Evolutionary conservation across 2,329 filamentous ascomycete genomes (phyloP).

Genomic region (Cercospora citrullina): DNA sequence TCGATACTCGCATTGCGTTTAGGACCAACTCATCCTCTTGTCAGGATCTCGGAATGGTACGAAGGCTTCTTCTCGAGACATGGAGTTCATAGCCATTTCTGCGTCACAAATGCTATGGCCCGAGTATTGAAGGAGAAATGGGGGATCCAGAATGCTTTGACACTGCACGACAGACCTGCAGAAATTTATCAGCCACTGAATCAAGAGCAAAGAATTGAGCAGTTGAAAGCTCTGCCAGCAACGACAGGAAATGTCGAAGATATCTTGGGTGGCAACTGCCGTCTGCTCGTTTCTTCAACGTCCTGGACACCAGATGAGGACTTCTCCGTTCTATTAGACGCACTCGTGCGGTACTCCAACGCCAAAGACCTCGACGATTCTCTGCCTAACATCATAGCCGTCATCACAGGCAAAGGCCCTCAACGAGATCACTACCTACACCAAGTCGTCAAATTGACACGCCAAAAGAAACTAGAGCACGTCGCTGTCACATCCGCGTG

Average conservation of each 20-base stretch:
- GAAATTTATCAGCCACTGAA: constrained; percentile 73
- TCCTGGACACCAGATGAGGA: constrained; percentile 98
- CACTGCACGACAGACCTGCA: constrained; percentile 84
- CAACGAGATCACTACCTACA: constrained; percentile 74
- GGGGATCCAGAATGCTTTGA: constrained; percentile 58
- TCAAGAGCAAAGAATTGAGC: constrained; percentile 52
- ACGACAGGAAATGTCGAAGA: constrained; percentile 60
- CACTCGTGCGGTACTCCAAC: constrained; percentile 71
- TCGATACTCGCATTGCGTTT: constrained; percentile 77
- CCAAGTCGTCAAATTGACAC: constrained; percentile 62
- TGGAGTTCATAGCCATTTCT: constrained; percentile 64
- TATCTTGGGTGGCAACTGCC: constrained; percentile 47
- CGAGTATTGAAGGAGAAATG: constrained; percentile 69
- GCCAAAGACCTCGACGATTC: constrained; percentile 35
- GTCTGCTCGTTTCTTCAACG: constrained; percentile 84
- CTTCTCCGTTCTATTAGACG: constrained; percentile 82
- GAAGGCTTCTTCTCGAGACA: constrained; percentile 72
- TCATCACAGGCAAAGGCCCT: constrained; percentile 94
- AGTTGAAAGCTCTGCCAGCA: constrained; percentile 66
- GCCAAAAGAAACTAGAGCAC: constrained; percentile 63
- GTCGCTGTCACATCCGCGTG: constrained; percentile 79
- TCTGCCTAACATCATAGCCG: constrained; percentile 70
- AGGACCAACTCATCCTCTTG: constrained; percentile 68
- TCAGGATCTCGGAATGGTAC: constrained; percentile 73
- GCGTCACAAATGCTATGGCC: constrained; percentile 88